Conservation (phyloP, 257 asterid species). For the Rehmannia glutinosa region DNA sequence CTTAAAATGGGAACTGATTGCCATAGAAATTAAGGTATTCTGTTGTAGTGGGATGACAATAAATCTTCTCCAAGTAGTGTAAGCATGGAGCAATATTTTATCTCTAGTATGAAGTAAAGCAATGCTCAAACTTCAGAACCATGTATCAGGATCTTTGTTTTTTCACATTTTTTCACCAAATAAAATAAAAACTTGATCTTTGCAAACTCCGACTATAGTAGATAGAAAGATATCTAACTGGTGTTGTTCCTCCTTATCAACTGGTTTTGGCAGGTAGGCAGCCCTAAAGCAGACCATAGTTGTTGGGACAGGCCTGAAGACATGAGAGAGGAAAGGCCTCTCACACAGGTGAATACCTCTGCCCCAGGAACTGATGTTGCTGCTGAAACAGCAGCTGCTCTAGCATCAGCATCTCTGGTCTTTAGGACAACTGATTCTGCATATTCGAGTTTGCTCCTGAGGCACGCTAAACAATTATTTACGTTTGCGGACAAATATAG, state of each 20-base stretch:
- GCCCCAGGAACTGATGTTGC: conserved; percentile 89
- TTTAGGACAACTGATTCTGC: conserved; percentile 51
- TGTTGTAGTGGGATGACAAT: not conserved
- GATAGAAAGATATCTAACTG: not conserved
- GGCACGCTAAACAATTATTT: conserved; percentile 77
- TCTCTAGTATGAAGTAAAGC: not conserved
- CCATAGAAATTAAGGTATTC: not conserved
- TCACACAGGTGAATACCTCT: conserved; percentile 69
- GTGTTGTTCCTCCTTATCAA: not conserved
- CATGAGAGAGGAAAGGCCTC: conserved; percentile 66
- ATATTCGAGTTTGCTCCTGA: conserved; percentile 66
- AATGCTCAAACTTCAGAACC: not conserved
- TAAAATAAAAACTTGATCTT: too few relatives aligned
- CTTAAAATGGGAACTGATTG: not conserved
- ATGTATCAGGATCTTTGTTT: not conserved
- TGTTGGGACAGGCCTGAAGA: conserved; percentile 95
- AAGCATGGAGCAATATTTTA: not conserved
- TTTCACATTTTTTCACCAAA: not conserved
- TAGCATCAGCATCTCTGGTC: conserved; percentile 92
- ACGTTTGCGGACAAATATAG: conserved; percentile 76
- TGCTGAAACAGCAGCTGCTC: conserved; percentile 96
- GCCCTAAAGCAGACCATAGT: conserved; percentile 59
- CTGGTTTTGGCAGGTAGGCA: conserved; percentile 62
- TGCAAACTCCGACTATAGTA: too few relatives aligned
- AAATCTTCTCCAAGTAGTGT: not conserved